Percentiles rank a stretch among this genome's conserved stretches.
Conservation (phyloP, 192 early-diverging fungal species). For the Backusella circina region DNA sequence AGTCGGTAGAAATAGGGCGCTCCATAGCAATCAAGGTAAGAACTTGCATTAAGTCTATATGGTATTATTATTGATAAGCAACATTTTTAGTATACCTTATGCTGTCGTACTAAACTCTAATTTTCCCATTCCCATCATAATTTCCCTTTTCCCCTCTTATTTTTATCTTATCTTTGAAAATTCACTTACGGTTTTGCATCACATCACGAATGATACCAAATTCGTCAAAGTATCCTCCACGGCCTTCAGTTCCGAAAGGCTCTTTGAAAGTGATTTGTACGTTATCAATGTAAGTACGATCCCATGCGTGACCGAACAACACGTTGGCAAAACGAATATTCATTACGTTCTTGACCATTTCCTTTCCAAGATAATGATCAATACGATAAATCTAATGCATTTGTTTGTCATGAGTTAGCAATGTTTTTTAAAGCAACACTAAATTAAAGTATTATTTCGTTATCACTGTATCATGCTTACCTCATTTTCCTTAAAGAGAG, state of each 20-base stretch:
- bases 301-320: slow-evolving; percentile 92
- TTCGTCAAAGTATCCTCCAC: slow-evolving; percentile 99
- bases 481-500: slow-evolving; percentile 85
- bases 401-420: not conserved
- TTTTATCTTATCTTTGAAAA: not conserved
- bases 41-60: slow-evolving; percentile 79
- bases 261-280: slow-evolving; percentile 99
- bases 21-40: slow-evolving; percentile 95
- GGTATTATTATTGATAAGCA: not conserved
- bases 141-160: not conserved
- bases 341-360: slow-evolving; percentile 99
- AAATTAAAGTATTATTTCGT: not conserved
- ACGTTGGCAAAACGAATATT: slow-evolving; percentile 92
- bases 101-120: not conserved
- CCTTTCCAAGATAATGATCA: slow-evolving; percentile 98
- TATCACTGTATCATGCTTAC: slow-evolving; percentile 31
- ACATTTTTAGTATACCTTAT: not conserved
- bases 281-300: slow-evolving; percentile 82
- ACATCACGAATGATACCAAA: slow-evolving; percentile 99
- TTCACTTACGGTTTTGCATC: slow-evolving; percentile 74
- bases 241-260: slow-evolving; percentile 93
- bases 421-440: not conserved
- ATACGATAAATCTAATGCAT: slow-evolving; percentile 91
- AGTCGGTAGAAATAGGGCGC: slow-evolving; percentile 77
- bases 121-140: not conserved